A percentile compares a stretch with the other conserved stretches of the same genome.
phyloP scores from a whole-genome alignment of 2,329 filamentous ascomycete species.

The Gliomastix tumulicola region DNA sequence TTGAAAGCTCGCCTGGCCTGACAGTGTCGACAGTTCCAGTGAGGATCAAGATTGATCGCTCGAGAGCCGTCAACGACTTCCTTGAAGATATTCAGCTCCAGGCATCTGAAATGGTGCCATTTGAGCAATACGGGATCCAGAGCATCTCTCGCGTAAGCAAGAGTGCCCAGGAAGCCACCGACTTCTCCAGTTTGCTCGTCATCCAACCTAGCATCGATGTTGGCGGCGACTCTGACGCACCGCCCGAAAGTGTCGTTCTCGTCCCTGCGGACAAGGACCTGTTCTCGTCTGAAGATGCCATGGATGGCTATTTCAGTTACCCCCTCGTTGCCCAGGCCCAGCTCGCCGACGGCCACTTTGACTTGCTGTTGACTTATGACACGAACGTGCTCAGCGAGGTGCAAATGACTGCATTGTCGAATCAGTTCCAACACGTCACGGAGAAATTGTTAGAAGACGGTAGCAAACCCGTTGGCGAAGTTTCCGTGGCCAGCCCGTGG shows the following conservation, averaged over 20 bases:
- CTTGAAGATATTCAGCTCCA: slow-evolving; percentile 5
- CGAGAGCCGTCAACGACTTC: slow-evolving; percentile 16
- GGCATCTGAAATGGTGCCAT: slow-evolving; percentile 5
- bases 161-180: slow-evolving; percentile 5
- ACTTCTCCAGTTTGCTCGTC: slow-evolving; percentile 10
- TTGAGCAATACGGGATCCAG: slow-evolving; percentile 11
- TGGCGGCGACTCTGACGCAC: too few species aligned
- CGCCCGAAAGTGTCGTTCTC: too few species aligned
- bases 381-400: slow-evolving; percentile 1
- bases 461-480: not conserved
- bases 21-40: slow-evolving; percentile 9
- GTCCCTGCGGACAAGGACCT: not conserved
- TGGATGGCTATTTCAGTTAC: slow-evolving; percentile 22
- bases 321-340: slow-evolving; percentile 4
- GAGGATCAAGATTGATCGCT: slow-evolving; percentile 2
- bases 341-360: slow-evolving; percentile 4
- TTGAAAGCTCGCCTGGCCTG: slow-evolving; percentile 7
- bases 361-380: slow-evolving; percentile 8
- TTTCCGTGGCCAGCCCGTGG: not conserved
- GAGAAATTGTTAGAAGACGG: slow-evolving; percentile 1
- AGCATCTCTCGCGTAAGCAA: slow-evolving; percentile 7
- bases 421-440: slow-evolving; percentile 4
- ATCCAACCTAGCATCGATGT: slow-evolving; percentile 5
- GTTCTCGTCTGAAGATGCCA: not conserved
- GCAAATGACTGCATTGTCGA: not conserved